These are phyloP conservation scores for Penicillium waksmanii DNA, from an alignment of 495 filamentous ascomycete species.

Conservation along the genomic window DNA sequence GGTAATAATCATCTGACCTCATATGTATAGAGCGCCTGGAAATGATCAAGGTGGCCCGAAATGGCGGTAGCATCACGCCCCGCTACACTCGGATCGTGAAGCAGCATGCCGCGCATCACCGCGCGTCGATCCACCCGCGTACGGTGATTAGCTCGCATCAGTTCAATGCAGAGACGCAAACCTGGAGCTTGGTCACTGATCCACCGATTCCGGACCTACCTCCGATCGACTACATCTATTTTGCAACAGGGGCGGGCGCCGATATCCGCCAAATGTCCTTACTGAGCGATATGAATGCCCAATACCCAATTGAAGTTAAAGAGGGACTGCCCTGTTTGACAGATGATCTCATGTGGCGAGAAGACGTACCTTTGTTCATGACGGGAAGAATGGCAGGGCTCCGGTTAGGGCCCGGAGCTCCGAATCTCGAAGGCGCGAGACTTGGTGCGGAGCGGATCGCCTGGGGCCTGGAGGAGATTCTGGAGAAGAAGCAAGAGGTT, in stretches of 20 bases:
- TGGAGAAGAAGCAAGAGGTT: conserved; percentile 33
- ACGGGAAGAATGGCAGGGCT: conserved; percentile 61
- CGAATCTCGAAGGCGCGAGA: conserved; percentile 66
- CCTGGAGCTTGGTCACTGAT: conserved; percentile 54
- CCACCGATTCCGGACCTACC: conserved; percentile 54
- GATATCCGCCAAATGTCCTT: conserved; percentile 55
- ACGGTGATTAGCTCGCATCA: conserved; percentile 47
- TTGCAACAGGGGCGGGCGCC: conserved; percentile 60
- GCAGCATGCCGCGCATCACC: conserved; percentile 45
- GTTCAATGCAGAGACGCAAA: conserved; percentile 40
- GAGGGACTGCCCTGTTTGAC: conserved; percentile 64
- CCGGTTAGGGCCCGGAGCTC: conserved; percentile 61
- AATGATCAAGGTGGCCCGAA: conserved; percentile 59
- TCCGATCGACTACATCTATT: conserved; percentile 65
- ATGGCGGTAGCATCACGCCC: conserved; percentile 65
- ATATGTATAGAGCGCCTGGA: conserved; percentile 52
- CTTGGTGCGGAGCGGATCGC: conserved; percentile 64
- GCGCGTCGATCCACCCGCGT: conserved; percentile 51
- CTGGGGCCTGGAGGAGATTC: conserved; percentile 59
- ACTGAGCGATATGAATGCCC: conserved; percentile 50
- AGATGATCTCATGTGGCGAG: conserved; percentile 64
- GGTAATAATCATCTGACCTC: background rate
- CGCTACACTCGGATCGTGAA: conserved; percentile 58
- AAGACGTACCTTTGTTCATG: conserved; percentile 63
- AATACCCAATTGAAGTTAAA: conserved; percentile 56